These are phyloP conservation scores for Phoma sp. DNA, from an alignment of 2,329 filamentous ascomycete genomes.

Conservation along the genomic window DNA sequence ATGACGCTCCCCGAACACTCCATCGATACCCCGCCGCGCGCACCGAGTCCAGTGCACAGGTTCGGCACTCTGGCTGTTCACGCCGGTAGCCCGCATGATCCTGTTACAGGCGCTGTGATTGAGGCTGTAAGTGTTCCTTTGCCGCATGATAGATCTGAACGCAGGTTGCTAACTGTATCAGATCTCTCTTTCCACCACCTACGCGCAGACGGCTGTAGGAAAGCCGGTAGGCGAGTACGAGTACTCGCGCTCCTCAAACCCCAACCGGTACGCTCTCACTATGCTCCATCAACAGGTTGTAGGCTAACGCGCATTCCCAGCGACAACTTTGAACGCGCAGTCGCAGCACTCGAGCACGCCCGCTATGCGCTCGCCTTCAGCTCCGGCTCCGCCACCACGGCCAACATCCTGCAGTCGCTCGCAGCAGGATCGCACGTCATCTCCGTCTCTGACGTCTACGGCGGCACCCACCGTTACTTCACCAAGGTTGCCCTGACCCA, in stretches of 20 bases:
- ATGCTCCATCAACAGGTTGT: background rate
- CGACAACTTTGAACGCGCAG: slow-evolving; percentile 88
- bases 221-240: slow-evolving; percentile 88
- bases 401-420: slow-evolving; percentile 89
- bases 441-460: slow-evolving; percentile 96
- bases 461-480: slow-evolving; percentile 97
- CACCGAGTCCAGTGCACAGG: slow-evolving; percentile 74
- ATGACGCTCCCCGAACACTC: slow-evolving; percentile 58
- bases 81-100: slow-evolving; percentile 89
- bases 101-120: slow-evolving; percentile 92
- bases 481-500: slow-evolving; percentile 96
- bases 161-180: slow-evolving; percentile 36
- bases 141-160: background rate
- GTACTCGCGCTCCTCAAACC: slow-evolving; percentile 92
- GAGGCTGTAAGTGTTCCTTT: slow-evolving; percentile 64
- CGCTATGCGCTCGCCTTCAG: slow-evolving; percentile 93
- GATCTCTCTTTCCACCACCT: slow-evolving; percentile 96
- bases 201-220: slow-evolving; percentile 87
- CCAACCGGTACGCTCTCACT: slow-evolving; percentile 67
- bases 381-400: slow-evolving; percentile 92
- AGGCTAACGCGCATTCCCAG: slow-evolving; percentile 50
- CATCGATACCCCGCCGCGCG: slow-evolving; percentile 75
- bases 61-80: slow-evolving; percentile 97
- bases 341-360: slow-evolving; percentile 91
- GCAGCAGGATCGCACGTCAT: slow-evolving; percentile 92